A percentile compares a stretch with the other conserved stretches of the same genome.
phyloP scores from a whole-genome alignment of 2,329 filamentous ascomycete species.

The Aspergillus pseudonomiae region DNA sequence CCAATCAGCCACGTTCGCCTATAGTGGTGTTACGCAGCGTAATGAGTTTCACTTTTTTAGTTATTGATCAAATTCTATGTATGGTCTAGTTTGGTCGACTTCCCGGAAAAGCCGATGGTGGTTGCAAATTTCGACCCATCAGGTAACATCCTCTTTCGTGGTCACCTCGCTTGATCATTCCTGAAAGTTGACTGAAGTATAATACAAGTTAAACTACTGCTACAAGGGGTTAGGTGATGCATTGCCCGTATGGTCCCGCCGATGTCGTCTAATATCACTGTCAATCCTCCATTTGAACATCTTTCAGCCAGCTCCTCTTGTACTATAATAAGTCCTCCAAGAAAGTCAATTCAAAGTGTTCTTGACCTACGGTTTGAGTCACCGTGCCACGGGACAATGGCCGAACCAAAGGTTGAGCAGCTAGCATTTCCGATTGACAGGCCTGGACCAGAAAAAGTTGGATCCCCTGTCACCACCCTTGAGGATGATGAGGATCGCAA shows the following conservation, averaged over 20 bases:
- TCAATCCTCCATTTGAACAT: neutral
- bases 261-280: neutral
- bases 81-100: neutral
- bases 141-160: neutral
- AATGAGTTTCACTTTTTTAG: neutral
- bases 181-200: neutral
- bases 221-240: neutral
- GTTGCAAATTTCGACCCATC: neutral
- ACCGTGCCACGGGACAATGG: neutral
- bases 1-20: neutral
- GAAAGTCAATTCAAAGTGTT: neutral
- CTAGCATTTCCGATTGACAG: neutral
- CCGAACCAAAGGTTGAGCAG: neutral
- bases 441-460: neutral
- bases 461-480: neutral
- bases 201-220: neutral
- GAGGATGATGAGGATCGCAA: conserved; percentile 9
- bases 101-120: neutral
- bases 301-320: neutral
- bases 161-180: neutral
- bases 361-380: neutral
- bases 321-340: neutral
- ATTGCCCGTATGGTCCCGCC: neutral
- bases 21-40: neutral
- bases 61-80: neutral